Base-by-base conservation (phyloP, 495 filamentous ascomycete genomes). In the Gamarada debralockiae region DNA sequence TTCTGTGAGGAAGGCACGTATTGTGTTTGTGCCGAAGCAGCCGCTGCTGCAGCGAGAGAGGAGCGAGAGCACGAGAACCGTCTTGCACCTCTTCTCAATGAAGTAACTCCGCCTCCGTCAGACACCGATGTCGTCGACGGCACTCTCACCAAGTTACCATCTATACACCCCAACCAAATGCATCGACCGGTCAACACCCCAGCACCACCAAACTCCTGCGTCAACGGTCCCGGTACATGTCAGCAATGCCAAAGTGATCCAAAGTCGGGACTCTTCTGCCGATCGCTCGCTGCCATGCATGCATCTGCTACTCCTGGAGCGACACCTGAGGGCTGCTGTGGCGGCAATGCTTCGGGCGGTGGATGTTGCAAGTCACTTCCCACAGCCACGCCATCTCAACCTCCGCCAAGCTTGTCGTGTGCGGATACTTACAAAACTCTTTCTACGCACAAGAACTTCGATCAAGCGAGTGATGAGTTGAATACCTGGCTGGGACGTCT, bases 1-100 rank as follows among this genome's bases (percentile, higher is more conserved):
- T 95, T 95, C 71, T 95, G 90, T 66, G 77, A 83, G 58, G 87
- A 92, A 47, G 88, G 87, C 14, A 90, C 84, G 0, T 86, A 87
- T 58, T 95, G 90, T 62, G 80, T 92, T 50, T 95, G 90, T 65
- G 87, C 85, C 23, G 88, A 92, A 50, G 77, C 88, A 63, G 78
- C 81, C 8, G 73, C 75, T 3, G 70, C 61, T 3, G 59, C 65
- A 29, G 58, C 63, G 7, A 52, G 67, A 20, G 43, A 46, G 2
- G 46, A 46, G 10, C 48, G 52, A 18, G 34, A 55, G 2, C 72
- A 72, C 49, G 67, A 68, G 52, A 74, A 72, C 55, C 73, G 72
- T 8, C 70, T 77, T 8, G 75, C 74, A 47, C 77, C 66, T 42
- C 75, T 71, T 34, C 67, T 75, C 59, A 81, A 70, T 57, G 82